Conservation (phyloP, 208 protist species). For the Trypanosoma lewisi region DNA sequence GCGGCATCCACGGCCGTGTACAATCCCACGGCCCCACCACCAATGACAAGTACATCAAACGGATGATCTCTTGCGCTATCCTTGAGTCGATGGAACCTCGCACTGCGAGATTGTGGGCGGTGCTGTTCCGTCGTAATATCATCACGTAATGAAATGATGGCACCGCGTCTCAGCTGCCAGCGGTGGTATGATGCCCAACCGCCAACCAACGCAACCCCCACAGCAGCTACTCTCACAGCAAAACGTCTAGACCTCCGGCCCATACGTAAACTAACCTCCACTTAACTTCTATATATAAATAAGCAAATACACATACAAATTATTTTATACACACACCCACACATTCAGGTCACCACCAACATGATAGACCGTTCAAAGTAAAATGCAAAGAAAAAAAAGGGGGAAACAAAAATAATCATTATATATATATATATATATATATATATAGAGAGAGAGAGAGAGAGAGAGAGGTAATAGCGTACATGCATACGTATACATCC, state of each 20-base stretch:
- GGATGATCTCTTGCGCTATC: slow-evolving; percentile 21
- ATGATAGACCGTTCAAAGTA: too few relatives aligned
- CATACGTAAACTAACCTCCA: slow-evolving; percentile 24
- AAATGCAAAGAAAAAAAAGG: too few relatives aligned
- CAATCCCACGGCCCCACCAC: slow-evolving; percentile 64
- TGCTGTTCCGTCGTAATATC: neutral
- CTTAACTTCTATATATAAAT: slow-evolving; percentile 1
- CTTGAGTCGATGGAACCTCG: slow-evolving; percentile 27
- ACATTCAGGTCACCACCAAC: too few relatives aligned
- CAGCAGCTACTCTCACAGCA: slow-evolving; percentile 28
- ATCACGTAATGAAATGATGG: slow-evolving; percentile 7
- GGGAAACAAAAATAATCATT: too few relatives aligned
- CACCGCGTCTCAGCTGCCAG: slow-evolving; percentile 49
- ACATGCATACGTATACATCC: too few relatives aligned
- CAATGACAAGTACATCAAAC: slow-evolving; percentile 77
- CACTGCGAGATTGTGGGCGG: slow-evolving; percentile 16
- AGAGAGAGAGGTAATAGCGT: too few relatives aligned
- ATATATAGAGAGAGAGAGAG: neutral
- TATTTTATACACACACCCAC: neutral
- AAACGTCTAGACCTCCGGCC: slow-evolving; percentile 41
- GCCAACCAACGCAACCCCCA: slow-evolving; percentile 6
- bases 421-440: neutral
- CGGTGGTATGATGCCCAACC: slow-evolving; percentile 34
- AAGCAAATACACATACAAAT: neutral
- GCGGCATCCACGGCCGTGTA: slow-evolving; percentile 85